These are phyloP conservation scores for Macrolepiota albuminosa DNA, from an alignment of 768 basidiomycete species.

Conservation along the genomic window DNA sequence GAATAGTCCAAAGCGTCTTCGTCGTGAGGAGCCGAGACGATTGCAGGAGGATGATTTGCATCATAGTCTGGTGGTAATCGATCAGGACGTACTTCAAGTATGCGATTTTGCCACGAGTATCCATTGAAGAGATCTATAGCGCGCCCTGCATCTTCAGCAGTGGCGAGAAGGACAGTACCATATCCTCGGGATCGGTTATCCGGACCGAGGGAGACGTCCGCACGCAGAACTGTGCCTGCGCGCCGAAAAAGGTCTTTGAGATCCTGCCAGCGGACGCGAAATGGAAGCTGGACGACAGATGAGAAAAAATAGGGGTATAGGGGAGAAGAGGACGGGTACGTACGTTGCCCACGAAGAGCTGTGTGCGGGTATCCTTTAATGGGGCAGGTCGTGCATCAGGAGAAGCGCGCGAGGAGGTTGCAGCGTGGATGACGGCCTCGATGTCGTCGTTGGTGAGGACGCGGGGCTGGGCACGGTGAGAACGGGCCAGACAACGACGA, in stretches of 20 bases:
- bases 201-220: constrained; percentile 74
- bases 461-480: constrained; percentile 15
- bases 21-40: constrained; percentile 8
- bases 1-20: constrained; percentile 13
- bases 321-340: constrained; percentile 30
- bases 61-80: constrained; percentile 67
- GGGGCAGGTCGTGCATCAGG: constrained; percentile 42
- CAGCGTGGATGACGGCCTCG: constrained; percentile 87
- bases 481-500: background rate
- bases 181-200: constrained; percentile 92
- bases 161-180: constrained; percentile 91
- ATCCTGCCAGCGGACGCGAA: constrained; percentile 98
- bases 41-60: constrained; percentile 21
- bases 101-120: constrained; percentile 92
- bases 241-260: constrained; percentile 96
- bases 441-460: constrained; percentile 78
- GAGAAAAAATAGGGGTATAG: background rate
- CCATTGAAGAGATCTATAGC: constrained; percentile 97
- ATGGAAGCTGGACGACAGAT: constrained; percentile 65
- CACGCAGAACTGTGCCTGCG: constrained; percentile 83
- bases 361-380: constrained; percentile 83
- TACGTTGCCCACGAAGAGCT: constrained; percentile 96
- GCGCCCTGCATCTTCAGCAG: constrained; percentile 89
- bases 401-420: constrained; percentile 65
- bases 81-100: constrained; percentile 89